Conservation (phyloP, 2,329 filamentous ascomycete species). For the Blastomyces silverae region DNA sequence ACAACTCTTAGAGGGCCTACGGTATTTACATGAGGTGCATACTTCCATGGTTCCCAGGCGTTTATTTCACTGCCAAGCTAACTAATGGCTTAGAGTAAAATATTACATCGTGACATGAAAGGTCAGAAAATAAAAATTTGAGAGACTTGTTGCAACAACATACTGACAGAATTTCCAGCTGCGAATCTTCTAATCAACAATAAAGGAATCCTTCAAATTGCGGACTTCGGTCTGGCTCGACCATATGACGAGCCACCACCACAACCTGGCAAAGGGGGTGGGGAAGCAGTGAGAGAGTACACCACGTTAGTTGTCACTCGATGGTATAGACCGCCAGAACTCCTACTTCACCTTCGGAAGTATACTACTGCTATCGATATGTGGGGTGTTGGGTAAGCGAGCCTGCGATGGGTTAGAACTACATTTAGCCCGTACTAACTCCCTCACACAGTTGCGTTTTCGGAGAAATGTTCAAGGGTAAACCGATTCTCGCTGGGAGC, state of each 20-base stretch:
- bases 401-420: not conserved
- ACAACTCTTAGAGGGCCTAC: conserved; percentile 81
- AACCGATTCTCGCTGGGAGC: conserved; percentile 84
- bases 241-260: conserved; percentile 85
- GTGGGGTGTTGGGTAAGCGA: conserved; percentile 85
- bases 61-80: conserved; percentile 26
- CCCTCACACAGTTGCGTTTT: conserved; percentile 69
- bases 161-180: conserved; percentile 42
- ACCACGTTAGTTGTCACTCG: conserved; percentile 94
- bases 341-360: conserved; percentile 75
- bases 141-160: not conserved
- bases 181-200: conserved; percentile 97
- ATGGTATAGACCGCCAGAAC: conserved; percentile 94
- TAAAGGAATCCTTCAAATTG: conserved; percentile 85
- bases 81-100: conserved; percentile 51
- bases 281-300: conserved; percentile 81
- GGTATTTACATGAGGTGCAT: conserved; percentile 72
- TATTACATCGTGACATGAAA: conserved; percentile 97
- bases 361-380: conserved; percentile 98
- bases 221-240: conserved; percentile 89
- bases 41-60: conserved; percentile 8
- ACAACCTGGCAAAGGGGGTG: conserved; percentile 67
- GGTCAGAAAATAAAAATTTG: conserved; percentile 26
- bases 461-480: conserved; percentile 92
- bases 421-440: conserved; percentile 25